Percentiles rank a stretch among this genome's conserved stretches.
phyloP scores from a whole-genome alignment of 352 stramenopile genomes.

The Globisporangium takayamanum region DNA sequence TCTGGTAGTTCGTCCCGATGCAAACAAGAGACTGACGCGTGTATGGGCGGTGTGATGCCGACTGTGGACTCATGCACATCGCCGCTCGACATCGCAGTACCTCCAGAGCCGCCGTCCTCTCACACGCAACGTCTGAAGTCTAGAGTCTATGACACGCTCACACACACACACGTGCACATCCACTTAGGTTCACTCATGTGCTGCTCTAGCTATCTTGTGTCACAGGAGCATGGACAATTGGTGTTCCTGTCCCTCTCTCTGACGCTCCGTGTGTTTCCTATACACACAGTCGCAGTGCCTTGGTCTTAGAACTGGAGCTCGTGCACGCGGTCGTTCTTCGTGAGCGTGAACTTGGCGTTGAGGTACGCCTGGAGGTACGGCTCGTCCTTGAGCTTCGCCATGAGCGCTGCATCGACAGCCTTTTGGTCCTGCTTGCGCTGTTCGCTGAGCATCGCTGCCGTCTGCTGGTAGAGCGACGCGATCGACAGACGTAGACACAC shows the following conservation, averaged over 20 bases:
- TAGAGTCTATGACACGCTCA: background rate
- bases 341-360: conserved; percentile 97
- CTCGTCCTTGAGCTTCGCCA: conserved; percentile 82
- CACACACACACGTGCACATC: background rate
- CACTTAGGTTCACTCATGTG: background rate
- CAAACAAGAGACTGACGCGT: background rate
- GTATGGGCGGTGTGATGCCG: background rate
- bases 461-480: background rate
- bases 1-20: background rate
- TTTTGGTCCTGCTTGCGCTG: conserved; percentile 99
- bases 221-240: no score
- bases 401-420: conserved; percentile 90
- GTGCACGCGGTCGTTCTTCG: conserved; percentile 96
- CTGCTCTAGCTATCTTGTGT: no score
- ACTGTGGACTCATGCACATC: background rate
- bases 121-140: conserved; percentile 9
- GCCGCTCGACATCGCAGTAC: conserved; percentile 16
- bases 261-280: no score
- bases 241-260: no score
- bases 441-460: conserved; percentile 86
- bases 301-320: conserved; percentile 97
- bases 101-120: conserved; percentile 22
- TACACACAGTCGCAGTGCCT: no score
- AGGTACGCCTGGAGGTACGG: conserved; percentile 98
- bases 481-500: background rate